Evolutionary conservation across 805 yeast genomes (phyloP).

Genomic region (Barnettozyma wickerhamii): DNA sequence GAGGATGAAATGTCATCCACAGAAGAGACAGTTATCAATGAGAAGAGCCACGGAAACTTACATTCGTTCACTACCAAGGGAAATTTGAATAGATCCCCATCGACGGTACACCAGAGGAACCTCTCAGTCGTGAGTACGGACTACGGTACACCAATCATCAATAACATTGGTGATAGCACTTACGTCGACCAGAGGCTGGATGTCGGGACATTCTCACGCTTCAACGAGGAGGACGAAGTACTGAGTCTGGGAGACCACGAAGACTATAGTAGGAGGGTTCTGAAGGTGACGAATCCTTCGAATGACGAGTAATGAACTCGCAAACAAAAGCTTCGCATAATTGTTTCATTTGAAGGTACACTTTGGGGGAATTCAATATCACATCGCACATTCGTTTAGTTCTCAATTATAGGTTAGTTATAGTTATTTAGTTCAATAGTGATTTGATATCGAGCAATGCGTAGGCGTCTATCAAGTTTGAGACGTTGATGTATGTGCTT

Average conservation of each 20-base stretch:
- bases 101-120: constrained; percentile 5
- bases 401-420: too few relatives aligned
- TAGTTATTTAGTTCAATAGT: too few relatives aligned
- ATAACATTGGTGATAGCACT: constrained; percentile 21
- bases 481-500: too few relatives aligned
- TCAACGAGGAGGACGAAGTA: constrained; percentile 24
- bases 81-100: too few relatives aligned
- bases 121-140: constrained; percentile 6
- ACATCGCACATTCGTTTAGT: too few relatives aligned
- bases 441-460: too few relatives aligned
- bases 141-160: constrained; percentile 22
- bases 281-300: constrained; percentile 43
- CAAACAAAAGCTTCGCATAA: too few relatives aligned
- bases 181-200: constrained; percentile 39
- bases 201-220: constrained; percentile 24
- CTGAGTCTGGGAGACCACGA: constrained; percentile 42
- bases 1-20: constrained; percentile 14
- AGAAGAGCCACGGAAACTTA: too few relatives aligned
- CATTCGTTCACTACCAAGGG: too few relatives aligned
- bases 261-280: constrained; percentile 46
- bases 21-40: constrained; percentile 11
- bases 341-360: not conserved
- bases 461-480: too few relatives aligned
- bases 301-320: not conserved
- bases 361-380: too few relatives aligned